Base-by-base conservation (phyloP, 352 stramenopile genomes). In the Globisporangium cystogenes region DNA sequence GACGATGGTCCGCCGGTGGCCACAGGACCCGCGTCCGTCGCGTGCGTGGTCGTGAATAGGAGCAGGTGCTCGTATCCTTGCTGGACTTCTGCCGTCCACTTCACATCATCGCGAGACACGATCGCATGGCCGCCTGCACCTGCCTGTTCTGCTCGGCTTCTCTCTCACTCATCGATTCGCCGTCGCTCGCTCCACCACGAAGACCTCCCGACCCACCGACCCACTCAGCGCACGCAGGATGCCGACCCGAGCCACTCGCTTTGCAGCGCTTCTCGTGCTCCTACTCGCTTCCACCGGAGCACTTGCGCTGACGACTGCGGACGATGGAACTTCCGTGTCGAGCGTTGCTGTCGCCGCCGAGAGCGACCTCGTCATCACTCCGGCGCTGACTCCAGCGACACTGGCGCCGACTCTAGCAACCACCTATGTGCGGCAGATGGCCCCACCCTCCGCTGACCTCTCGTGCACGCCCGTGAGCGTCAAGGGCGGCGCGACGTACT, bases 401-500 rank as follows among this genome's bases (percentile, higher is more conserved):
- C n/a, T 11, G 16, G 11, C 8, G 16, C 8, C 44, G 10, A 16
- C 8, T 3, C 3, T 26, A 49, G 44, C 26, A 24, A 11, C 37
- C 39, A 33, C 36, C 27, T 14, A 42, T 18, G 33, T 6, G 23
- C 35, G 12, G 10, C 31, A 36, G 12, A 8, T 11, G 10, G 15
- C 31, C 5, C 5, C 33, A 18, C 14, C 33, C 33, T 23, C 39
- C n/a, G n/a, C 40, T 18, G 41, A 14, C 3, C 3, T 41, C 18
- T 50, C 35, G 16, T 85, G 74, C 53, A 64, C 49, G 2, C 36
- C 46, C n/a, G 59, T 85, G 33, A 70, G 48, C 15, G 59, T 85
- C 40, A 54, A 60, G 37, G 69, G 60, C 1, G 68, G 78, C 44
- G 64, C 69, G 14, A 78, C 69, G 3, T 85, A 76, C 46, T 85